Evolutionary conservation across 106 monocot species (phyloP), one percentile per base, ranked within the genome.

Genomic region (Dioscorea alata): DNA sequence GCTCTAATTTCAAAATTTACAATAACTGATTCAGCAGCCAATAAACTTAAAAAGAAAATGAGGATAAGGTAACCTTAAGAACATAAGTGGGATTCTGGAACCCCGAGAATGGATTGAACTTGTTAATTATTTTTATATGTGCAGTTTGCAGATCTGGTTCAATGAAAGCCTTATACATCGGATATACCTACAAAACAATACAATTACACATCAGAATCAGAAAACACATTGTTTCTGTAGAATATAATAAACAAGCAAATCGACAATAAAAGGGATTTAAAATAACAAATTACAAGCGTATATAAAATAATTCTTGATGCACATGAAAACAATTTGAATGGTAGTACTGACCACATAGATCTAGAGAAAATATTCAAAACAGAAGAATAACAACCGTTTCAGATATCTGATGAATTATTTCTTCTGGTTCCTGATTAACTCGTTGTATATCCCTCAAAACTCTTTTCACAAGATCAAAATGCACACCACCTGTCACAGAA

Each of bases 141-240:
- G 97, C 97, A 64, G 97, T 97, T 78, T 83, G 82, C 28, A 97
- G 76, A 57, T 92, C 92, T 66, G 97, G 97, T 73, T 97, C 97
- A 71, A 97, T 97, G 73, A 97, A 97, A 69, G 97, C 97, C 78
- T 97, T 97, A 81, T 97, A 97, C 97, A 97, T 97, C 23, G 97
- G 97, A 85, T 97, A 97, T 53, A 97, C 97, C 97, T 97, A 78
- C 17, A 72, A 21, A 66, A 66, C 48, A 20, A 64, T 18, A 24
- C 58, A 23, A 61, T 24, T 34, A 18, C 24, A 17, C 18, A 23
- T 33, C 33, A 64, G 24, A 64, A 64, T 7, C 19, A 35, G 48
- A 35, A 22, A 66, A 15, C 12, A 21, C 8, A 42, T 32, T 19
- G 7, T 33, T 64, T 13, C 3, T 32, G 54, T 4, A 18, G 19